Conservation (phyloP, 1,139 yeast species). For the Pichia sp. region DNA sequence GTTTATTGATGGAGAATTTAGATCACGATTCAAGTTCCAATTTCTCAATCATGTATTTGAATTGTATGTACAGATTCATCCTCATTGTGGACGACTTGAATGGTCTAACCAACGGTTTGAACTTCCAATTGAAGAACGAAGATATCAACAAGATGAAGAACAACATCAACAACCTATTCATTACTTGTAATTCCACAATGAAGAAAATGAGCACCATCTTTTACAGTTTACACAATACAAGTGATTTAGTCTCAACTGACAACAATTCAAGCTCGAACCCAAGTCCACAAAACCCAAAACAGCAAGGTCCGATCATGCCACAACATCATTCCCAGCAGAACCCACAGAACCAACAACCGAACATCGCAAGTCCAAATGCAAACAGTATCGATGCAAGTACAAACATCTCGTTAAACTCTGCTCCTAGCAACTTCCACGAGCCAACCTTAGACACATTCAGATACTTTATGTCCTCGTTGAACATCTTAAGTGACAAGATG, state of each 20-base stretch:
- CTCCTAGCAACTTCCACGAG: background rate
- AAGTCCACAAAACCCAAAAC: background rate
- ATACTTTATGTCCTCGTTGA: constrained; percentile 49
- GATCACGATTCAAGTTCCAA: constrained; percentile 41
- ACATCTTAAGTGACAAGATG: constrained; percentile 55
- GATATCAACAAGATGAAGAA: constrained; percentile 46
- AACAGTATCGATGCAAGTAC: background rate
- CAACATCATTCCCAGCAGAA: no score
- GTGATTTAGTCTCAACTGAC: constrained; percentile 13
- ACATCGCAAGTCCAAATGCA: background rate
- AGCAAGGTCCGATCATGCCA: no score
- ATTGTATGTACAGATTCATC: constrained; percentile 50
- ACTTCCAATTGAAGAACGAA: constrained; percentile 32
- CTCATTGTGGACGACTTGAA: constrained; percentile 53
- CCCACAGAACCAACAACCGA: background rate
- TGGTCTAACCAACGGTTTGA: constrained; percentile 33
- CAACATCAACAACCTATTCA: constrained; percentile 49
- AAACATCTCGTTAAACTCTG: background rate
- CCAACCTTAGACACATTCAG: constrained; percentile 34
- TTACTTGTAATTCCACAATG: constrained; percentile 46
- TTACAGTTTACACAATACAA: constrained; percentile 23
- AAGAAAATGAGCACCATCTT: constrained; percentile 27
- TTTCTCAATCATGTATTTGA: constrained; percentile 36
- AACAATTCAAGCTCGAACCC: background rate
- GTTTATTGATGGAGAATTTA: constrained; percentile 39